phyloP scores from a whole-genome alignment of 352 stramenopile species.

The Globisporangium parvum region DNA sequence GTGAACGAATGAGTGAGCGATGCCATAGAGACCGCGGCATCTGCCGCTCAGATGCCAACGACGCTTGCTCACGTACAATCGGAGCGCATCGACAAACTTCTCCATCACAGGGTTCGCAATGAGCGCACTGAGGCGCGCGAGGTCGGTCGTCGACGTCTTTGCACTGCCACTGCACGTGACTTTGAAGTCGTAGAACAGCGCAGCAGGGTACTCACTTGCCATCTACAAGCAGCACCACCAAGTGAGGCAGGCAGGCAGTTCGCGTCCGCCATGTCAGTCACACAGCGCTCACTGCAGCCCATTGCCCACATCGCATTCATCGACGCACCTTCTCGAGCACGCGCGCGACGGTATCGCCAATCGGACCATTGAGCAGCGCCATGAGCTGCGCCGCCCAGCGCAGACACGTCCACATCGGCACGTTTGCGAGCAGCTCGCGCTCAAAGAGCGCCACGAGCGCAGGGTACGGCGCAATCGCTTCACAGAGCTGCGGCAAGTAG shows the following conservation, averaged over 20 bases:
- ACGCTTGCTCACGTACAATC: constrained; percentile 36
- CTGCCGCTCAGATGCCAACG: background rate
- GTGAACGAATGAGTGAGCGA: background rate
- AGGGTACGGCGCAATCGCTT: constrained; percentile 46
- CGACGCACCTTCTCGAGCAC: constrained; percentile 69
- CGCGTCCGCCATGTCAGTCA: background rate
- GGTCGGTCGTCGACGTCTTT: constrained; percentile 32
- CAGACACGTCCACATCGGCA: constrained; percentile 78
- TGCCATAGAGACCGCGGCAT: background rate
- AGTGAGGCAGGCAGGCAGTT: constrained; percentile 3
- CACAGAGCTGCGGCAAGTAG: constrained; percentile 72
- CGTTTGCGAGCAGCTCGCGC: constrained; percentile 28
- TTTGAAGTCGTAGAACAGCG: constrained; percentile 83
- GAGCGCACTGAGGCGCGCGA: constrained; percentile 40
- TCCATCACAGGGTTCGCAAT: constrained; percentile 71
- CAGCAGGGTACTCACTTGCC: constrained; percentile 58
- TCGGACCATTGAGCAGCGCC: constrained; percentile 52
- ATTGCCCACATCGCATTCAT: background rate
- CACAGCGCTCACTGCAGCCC: background rate
- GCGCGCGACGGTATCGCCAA: constrained; percentile 43
- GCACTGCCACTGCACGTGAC: constrained; percentile 41
- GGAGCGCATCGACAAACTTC: constrained; percentile 73
- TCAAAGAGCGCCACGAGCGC: constrained; percentile 43
- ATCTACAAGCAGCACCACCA: constrained; percentile 28
- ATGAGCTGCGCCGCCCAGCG: constrained; percentile 76